Conservation (phyloP, 139 green algal species). For the Desmodesmus armatus region DNA sequence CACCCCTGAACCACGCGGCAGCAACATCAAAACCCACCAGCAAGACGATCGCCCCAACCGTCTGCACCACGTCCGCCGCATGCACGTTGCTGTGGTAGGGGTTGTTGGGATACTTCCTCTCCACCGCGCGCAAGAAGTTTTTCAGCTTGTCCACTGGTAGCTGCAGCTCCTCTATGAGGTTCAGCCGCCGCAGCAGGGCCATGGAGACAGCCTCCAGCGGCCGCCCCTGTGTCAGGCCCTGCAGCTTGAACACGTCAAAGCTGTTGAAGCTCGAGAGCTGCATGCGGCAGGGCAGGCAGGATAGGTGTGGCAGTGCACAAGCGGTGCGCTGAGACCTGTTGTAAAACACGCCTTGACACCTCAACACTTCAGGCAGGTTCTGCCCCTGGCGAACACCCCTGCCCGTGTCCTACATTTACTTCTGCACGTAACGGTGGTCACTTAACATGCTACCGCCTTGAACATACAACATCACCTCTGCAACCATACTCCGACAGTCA, state of each 20-base stretch:
- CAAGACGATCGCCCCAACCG: conserved; percentile 35
- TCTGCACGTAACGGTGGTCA: too few species aligned
- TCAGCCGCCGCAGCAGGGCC: conserved; percentile 59
- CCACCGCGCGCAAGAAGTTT: conserved; percentile 22
- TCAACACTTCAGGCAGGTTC: too few species aligned
- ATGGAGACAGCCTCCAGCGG: conserved; percentile 65
- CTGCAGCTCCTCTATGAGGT: conserved; percentile 56
- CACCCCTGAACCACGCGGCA: too few species aligned
- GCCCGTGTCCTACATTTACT: too few species aligned
- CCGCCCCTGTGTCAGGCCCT: conserved; percentile 46
- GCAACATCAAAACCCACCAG: conserved; percentile 11
- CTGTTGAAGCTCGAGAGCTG: conserved; percentile 23
- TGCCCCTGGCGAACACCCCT: too few species aligned
- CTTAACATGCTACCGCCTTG: too few species aligned
- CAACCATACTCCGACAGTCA: too few species aligned
- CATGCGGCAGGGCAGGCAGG: background rate
- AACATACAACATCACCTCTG: too few species aligned
- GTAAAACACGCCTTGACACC: too few species aligned
- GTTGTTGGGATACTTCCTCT: conserved; percentile 51
- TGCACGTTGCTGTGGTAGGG: conserved; percentile 66
- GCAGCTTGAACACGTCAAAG: conserved; percentile 68
- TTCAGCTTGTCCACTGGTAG: conserved; percentile 26
- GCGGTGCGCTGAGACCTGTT: too few species aligned
- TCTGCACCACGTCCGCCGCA: conserved; percentile 66
- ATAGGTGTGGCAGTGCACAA: too few species aligned